Conservation (phyloP, 106 monocot species). For the Posidonia australis region DNA sequence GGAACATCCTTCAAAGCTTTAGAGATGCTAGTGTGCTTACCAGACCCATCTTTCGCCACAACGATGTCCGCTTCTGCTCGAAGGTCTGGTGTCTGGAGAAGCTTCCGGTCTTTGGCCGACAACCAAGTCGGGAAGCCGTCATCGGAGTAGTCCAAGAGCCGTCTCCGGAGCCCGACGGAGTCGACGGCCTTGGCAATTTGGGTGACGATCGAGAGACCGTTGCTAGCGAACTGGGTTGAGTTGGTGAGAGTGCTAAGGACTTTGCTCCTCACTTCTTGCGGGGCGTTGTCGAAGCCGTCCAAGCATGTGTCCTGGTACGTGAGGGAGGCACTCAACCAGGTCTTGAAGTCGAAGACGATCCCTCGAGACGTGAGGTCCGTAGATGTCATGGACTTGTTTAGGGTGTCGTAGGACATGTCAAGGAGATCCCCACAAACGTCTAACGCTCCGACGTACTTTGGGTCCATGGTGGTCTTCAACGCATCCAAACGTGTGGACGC, state of each 20-base stretch:
- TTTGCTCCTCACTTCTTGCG: not conserved
- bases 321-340: slow-evolving; percentile 13
- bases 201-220: slow-evolving; percentile 12
- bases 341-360: slow-evolving; percentile 9
- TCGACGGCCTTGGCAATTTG: not conserved
- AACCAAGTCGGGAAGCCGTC: slow-evolving; percentile 36
- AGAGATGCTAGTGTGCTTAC: slow-evolving; percentile 31
- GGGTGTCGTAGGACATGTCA: not conserved
- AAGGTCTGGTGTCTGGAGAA: slow-evolving; percentile 8
- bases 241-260: slow-evolving; percentile 8
- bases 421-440: slow-evolving; percentile 10
- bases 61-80: slow-evolving; percentile 28
- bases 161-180: not conserved
- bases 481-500: not conserved
- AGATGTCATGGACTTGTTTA: slow-evolving; percentile 6
- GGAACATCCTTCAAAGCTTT: slow-evolving; percentile 36
- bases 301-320: slow-evolving; percentile 17
- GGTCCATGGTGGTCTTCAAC: slow-evolving; percentile 5
- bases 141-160: not conserved
- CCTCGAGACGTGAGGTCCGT: not conserved
- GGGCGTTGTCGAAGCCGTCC: slow-evolving; percentile 2
- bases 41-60: slow-evolving; percentile 47
- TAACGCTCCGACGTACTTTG: not conserved
- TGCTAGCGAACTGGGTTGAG: slow-evolving; percentile 12
- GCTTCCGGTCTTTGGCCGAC: slow-evolving; percentile 16